Base-by-base conservation (phyloP, 148 eudicot genomes). In the Rhododendron williamsianum region DNA sequence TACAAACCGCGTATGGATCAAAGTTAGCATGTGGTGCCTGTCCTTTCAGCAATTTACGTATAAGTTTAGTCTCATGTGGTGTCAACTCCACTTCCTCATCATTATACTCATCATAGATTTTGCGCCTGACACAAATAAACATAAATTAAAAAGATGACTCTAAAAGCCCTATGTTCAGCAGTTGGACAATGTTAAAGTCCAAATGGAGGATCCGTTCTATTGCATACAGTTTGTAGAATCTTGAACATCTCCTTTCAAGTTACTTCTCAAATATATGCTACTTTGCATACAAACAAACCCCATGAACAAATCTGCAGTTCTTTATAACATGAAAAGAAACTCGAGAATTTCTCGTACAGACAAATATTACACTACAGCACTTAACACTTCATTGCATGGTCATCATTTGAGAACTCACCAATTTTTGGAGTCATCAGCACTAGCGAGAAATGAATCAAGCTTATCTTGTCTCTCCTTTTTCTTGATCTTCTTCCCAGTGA, bases 11-110 rank as follows among this genome's bases (percentile, higher is more conserved):
- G 81, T 97, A 84, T 23, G 99, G 98, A 88, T 97, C 95, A 86
- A 93, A 92, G 63, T 97, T 98, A 84, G 93, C 88, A 93, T 94
- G 98, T 10, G 99, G 99, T 46, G 98, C 96, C 85, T 90, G 92
- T 84, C 98, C 98, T 90, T 92, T 90, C 87, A 93, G 81, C 45
- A 97, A 43, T 87, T 94, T 93, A 23, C 92, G 89, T 30, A 97
- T 86, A 18, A 92, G 78, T 85, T 93, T 91, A 58, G 87, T 85
- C 90, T 95, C 95, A 18, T 91, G 84, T 88, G 90, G 92, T 16
- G 93, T 92, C 86, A 97, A 81, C 89, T 92, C 94, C 79, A 97
- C 98, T 87, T 91, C 95, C 91, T 97, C 99, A 38, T 94, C 98
- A 71, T 97, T 95, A 85, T 91, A 90, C 81, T 94, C 98, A 88